Conservation (phyloP, 495 filamentous ascomycete genomes). For the Hamigera avellanea region DNA sequence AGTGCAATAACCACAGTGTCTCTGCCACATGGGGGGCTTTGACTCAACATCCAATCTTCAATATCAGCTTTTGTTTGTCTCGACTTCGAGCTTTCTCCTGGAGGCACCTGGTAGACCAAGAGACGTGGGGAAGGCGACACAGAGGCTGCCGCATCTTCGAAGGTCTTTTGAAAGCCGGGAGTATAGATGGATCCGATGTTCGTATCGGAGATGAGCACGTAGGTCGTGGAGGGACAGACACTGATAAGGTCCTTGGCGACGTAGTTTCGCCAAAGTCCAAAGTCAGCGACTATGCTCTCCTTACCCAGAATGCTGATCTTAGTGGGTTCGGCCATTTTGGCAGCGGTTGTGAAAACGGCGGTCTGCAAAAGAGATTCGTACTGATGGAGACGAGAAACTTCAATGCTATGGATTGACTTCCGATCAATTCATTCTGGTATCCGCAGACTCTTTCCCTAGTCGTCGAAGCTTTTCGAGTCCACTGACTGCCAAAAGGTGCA, state of each 20-base stretch:
- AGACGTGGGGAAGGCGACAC: conserved; percentile 52
- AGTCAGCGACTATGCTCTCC: conserved; percentile 84
- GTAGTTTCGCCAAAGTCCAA: conserved; percentile 76
- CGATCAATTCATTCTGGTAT: background rate
- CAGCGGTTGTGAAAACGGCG: background rate
- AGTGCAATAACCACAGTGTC: conserved; percentile 92
- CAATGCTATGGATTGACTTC: background rate
- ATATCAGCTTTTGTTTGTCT: conserved; percentile 87
- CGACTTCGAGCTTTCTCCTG: conserved; percentile 88
- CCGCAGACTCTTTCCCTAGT: too few species aligned
- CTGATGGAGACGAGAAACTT: background rate
- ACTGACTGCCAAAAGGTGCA: too few species aligned
- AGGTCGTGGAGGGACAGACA: conserved; percentile 73
- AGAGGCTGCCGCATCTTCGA: conserved; percentile 42
- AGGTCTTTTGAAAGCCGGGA: conserved; percentile 59
- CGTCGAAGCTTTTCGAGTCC: too few species aligned
- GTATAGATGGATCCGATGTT: conserved; percentile 78
- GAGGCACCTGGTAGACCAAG: conserved; percentile 75
- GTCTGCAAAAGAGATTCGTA: background rate
- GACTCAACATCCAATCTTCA: conserved; percentile 92
- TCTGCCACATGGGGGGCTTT: conserved; percentile 65
- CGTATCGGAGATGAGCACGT: conserved; percentile 91
- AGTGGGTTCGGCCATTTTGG: conserved; percentile 31
- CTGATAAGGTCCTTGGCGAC: conserved; percentile 72
- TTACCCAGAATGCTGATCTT: conserved; percentile 47